Conservation (phyloP, 805 yeast species). For the Cyberlindnera petersonii region DNA sequence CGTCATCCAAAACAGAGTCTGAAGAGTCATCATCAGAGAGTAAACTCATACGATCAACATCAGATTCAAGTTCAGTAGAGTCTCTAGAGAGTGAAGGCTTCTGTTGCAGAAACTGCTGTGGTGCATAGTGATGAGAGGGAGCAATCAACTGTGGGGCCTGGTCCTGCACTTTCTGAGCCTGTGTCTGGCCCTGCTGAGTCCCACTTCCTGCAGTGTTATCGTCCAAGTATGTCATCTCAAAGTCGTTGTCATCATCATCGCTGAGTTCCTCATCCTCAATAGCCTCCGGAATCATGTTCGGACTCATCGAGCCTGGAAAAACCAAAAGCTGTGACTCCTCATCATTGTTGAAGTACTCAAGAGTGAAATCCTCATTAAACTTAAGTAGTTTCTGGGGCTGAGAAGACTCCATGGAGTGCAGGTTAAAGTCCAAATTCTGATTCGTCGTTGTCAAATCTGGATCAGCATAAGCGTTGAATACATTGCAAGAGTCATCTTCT, state of each 20-base stretch:
- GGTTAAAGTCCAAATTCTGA: constrained; percentile 12
- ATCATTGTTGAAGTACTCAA: constrained; percentile 25
- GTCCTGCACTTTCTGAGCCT: background rate
- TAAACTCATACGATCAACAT: constrained; percentile 41
- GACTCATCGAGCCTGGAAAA: constrained; percentile 19
- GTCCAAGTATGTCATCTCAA: constrained; percentile 15
- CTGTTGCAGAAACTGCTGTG: constrained; percentile 6
- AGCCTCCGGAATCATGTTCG: constrained; percentile 24
- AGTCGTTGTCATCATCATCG: constrained; percentile 24
- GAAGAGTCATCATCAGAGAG: constrained; percentile 34
- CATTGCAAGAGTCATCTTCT: constrained; percentile 15
- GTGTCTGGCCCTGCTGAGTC: background rate
- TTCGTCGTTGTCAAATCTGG: constrained; percentile 27
- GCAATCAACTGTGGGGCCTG: constrained; percentile 11
- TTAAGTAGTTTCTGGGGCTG: constrained; percentile 21
- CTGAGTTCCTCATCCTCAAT: constrained; percentile 26
- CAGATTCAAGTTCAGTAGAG: constrained; percentile 35
- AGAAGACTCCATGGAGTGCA: constrained; percentile 4
- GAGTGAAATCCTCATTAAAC: constrained; percentile 27
- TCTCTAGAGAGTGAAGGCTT: constrained; percentile 14
- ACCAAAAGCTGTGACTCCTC: constrained; percentile 23
- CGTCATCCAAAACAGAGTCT: constrained; percentile 22
- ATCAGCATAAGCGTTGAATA: constrained; percentile 26
- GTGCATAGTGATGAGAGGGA: constrained; percentile 7
- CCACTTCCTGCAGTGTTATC: constrained; percentile 5